Percentiles rank a stretch among this genome's conserved stretches.
phyloP scores from a whole-genome alignment of 805 yeast genomes.

The Nakazawaea holstii region DNA sequence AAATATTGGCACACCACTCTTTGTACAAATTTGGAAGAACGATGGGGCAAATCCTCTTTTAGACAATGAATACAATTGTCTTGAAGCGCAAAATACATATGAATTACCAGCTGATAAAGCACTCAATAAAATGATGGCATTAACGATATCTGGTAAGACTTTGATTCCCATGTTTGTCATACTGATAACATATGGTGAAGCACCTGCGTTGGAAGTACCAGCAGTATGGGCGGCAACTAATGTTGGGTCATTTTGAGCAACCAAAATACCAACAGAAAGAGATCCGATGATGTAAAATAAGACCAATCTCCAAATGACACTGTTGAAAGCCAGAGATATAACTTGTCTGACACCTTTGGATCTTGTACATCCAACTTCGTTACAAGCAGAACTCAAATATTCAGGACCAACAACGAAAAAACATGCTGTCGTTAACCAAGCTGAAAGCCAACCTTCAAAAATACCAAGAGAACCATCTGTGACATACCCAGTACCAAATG shows the following conservation, averaged over 20 bases:
- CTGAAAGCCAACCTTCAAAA: constrained; percentile 37
- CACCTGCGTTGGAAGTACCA: constrained; percentile 64
- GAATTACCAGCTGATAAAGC: constrained; percentile 83
- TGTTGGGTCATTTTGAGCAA: constrained; percentile 29
- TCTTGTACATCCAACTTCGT: constrained; percentile 26
- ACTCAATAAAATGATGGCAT: constrained; percentile 65
- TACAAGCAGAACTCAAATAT: constrained; percentile 38
- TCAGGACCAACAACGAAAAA: constrained; percentile 40
- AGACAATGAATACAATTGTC: constrained; percentile 61
- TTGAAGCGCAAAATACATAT: constrained; percentile 62
- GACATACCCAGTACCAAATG: constrained; percentile 33
- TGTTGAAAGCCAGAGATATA: constrained; percentile 34
- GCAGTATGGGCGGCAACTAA: constrained; percentile 41
- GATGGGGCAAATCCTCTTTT: constrained; percentile 66
- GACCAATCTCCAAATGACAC: constrained; percentile 37
- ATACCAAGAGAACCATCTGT: constrained; percentile 32
- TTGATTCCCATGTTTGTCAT: constrained; percentile 59
- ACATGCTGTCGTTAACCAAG: constrained; percentile 28
- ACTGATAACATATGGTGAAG: constrained; percentile 78
- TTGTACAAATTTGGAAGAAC: constrained; percentile 55
- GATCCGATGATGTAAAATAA: constrained; percentile 41
- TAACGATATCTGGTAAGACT: constrained; percentile 67
- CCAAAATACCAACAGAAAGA: constrained; percentile 33
- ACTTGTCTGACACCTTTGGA: constrained; percentile 32
- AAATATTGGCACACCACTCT: constrained; percentile 63